Evolutionary conservation across 352 stramenopile genomes (phyloP), one percentile per base, ranked within the genome.

Genomic region (Globisporangium irregulare): DNA sequence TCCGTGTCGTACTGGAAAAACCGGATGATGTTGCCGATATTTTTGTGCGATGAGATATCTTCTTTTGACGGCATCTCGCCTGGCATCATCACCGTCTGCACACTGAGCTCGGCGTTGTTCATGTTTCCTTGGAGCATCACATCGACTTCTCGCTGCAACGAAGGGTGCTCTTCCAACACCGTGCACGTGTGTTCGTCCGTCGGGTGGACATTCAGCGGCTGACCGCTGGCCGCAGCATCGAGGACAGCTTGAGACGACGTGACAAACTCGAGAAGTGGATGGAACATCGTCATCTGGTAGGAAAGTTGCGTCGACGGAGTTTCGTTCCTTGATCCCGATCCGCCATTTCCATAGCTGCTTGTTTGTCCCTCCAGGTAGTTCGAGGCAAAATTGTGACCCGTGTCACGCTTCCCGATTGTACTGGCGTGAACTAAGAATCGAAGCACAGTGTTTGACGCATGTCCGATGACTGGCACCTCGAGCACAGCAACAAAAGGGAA

Each of bases 1-100:
- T 94, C 85, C 24, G 88, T 91, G 57, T 96, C 88, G 38, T 94
- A 96, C 69, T 94, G 87, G 67, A 96, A 96, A 61, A 92, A 96
- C 14, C 86, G 85, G 46, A 94, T 93, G 53, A 96, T 93, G 73
- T 96, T 94, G 25, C 88, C 88, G 58, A 96, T 96, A 66, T 93
- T 92, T 69, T 93, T 92, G 74, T 96, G 88, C 10, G 82, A 80
- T 4, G 86, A 78, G 67, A 76, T 34, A 14, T 94, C 86, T n/a
- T 93, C 88, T 14, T 88, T 87, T 7, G 78, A 83, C 15, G 78
- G 74, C 58, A 84, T 83, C 20, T 93, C 86, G 10, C 87, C 88
- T 22, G 86, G 84, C 88, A 96, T 94, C 82, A 93, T 93, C 34
- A 96, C 88, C 0, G 88, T 96, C 65, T 92, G 85, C 8, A 96